Evolutionary conservation across 2,329 filamentous ascomycete genomes (phyloP).

Genomic region (Xylaria sp.): DNA sequence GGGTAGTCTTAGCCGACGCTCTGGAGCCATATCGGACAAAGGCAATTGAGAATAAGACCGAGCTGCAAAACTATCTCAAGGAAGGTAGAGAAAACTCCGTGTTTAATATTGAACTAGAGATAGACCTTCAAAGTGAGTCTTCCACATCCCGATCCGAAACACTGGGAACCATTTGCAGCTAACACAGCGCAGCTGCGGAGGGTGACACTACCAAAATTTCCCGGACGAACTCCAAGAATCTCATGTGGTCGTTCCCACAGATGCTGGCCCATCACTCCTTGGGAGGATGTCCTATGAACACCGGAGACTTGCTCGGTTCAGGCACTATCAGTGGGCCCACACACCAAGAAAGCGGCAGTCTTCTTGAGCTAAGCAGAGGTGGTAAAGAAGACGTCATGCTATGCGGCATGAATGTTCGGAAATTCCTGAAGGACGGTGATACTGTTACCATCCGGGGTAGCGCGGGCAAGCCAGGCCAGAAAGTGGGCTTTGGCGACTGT

Average conservation of each 20-base stretch:
- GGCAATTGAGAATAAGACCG: slow-evolving; percentile 32
- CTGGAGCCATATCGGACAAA: slow-evolving; percentile 51
- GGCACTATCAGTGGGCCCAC: slow-evolving; percentile 62
- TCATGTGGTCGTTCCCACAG: slow-evolving; percentile 78
- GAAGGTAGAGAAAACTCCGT: slow-evolving; percentile 54
- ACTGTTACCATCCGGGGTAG: slow-evolving; percentile 38
- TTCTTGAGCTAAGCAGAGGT: slow-evolving; percentile 43
- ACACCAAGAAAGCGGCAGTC: slow-evolving; percentile 36
- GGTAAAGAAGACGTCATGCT: slow-evolving; percentile 41
- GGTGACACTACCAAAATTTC: slow-evolving; percentile 53
- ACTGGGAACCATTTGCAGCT: slow-evolving; percentile 5
- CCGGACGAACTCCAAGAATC: slow-evolving; percentile 56
- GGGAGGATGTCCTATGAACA: slow-evolving; percentile 67
- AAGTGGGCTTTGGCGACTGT: slow-evolving; percentile 43
- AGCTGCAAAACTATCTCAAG: slow-evolving; percentile 45
- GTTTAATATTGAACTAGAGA: slow-evolving; percentile 64
- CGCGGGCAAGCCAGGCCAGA: slow-evolving; percentile 31
- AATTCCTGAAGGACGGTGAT: slow-evolving; percentile 44
- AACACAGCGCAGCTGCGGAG: slow-evolving; percentile 35
- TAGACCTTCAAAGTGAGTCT: slow-evolving; percentile 54
- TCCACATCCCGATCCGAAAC: not conserved
- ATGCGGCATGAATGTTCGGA: slow-evolving; percentile 36
- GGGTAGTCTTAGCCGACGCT: slow-evolving; percentile 73
- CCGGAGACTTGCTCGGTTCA: slow-evolving; percentile 70
- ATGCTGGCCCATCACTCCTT: slow-evolving; percentile 77